A percentile compares a stretch with the other conserved stretches of the same genome.
phyloP scores from a whole-genome alignment of 169 alveolate genomes.

The Eimeria tenella region DNA sequence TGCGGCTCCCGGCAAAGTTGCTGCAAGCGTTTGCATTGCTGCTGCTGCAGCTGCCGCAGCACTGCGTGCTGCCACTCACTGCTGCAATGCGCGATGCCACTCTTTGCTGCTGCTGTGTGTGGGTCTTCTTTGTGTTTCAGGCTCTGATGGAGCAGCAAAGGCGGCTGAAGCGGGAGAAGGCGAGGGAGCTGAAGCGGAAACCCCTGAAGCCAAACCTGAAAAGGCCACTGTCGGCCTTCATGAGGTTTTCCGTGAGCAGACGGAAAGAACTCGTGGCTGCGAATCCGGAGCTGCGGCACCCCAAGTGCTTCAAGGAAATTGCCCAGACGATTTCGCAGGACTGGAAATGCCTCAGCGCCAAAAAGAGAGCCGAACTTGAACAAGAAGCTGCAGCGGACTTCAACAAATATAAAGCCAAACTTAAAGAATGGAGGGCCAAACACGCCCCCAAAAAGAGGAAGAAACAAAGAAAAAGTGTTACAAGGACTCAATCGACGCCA shows the following conservation, averaged over 20 bases:
- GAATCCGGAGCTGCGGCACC: neutral
- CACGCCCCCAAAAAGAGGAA: neutral
- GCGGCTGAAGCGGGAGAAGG: neutral
- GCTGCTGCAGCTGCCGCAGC: neutral
- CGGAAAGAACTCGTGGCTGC: constrained; percentile 9
- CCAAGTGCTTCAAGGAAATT: constrained; percentile 1
- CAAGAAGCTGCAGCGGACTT: neutral
- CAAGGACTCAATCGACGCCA: too few species aligned
- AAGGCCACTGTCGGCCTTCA: constrained; percentile 24
- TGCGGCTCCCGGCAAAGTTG: neutral
- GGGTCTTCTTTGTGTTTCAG: neutral
- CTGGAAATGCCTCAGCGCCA: neutral
- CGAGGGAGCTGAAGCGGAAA: neutral
- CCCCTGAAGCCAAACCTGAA: constrained; percentile 2
- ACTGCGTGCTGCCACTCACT: neutral
- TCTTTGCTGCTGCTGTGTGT: neutral
- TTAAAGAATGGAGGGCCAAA: neutral
- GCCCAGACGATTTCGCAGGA: neutral
- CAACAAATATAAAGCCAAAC: neutral
- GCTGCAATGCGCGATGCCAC: neutral
- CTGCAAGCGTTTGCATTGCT: neutral
- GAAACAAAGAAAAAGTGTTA: neutral
- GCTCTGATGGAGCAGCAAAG: neutral
- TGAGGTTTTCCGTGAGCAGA: neutral
- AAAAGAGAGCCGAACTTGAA: neutral